Conservation (phyloP, 2,329 filamentous ascomycete species). For the Hymenoscyphus salicellus region DNA sequence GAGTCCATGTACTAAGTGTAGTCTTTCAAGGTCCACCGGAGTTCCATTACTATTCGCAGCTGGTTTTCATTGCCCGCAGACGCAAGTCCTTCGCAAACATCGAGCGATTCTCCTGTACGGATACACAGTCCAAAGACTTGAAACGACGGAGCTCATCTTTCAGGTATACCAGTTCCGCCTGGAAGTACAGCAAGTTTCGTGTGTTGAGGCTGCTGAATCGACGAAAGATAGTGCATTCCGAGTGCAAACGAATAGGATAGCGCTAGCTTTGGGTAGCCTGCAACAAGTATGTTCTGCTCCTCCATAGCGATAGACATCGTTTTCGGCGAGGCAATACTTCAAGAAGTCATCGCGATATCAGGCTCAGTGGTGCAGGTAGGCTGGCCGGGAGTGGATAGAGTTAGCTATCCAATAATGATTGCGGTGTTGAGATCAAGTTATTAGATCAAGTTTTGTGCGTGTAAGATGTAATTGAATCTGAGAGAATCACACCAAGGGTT, state of each 20-base stretch:
- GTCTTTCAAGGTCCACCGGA: slow-evolving; percentile 4
- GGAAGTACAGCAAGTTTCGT: slow-evolving; percentile 13
- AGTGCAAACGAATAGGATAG: slow-evolving; percentile 1
- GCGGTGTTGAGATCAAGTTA: too few species aligned
- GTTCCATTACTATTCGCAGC: slow-evolving; percentile 4
- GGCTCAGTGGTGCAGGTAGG: too few species aligned
- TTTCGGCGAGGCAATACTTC: too few species aligned
- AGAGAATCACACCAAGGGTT: too few species aligned
- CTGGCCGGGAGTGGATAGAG: too few species aligned
- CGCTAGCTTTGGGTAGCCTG: slow-evolving; percentile 7
- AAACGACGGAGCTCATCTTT: slow-evolving; percentile 7
- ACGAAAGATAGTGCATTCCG: slow-evolving; percentile 3
- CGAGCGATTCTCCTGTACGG: background rate
- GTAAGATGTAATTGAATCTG: too few species aligned
- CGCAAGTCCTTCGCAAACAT: slow-evolving; percentile 9
- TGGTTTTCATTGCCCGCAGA: slow-evolving; percentile 1
- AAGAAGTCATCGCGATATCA: too few species aligned
- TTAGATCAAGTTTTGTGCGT: too few species aligned
- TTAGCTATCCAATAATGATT: too few species aligned
- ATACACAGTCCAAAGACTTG: background rate
- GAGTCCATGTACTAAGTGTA: slow-evolving; percentile 1
- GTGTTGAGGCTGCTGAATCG: slow-evolving; percentile 9
- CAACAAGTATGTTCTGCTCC: too few species aligned
- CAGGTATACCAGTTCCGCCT: slow-evolving; percentile 13
- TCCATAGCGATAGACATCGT: too few species aligned